Base-by-base conservation (phyloP, 129 eudicot genomes). In the Glebionis coronaria region DNA sequence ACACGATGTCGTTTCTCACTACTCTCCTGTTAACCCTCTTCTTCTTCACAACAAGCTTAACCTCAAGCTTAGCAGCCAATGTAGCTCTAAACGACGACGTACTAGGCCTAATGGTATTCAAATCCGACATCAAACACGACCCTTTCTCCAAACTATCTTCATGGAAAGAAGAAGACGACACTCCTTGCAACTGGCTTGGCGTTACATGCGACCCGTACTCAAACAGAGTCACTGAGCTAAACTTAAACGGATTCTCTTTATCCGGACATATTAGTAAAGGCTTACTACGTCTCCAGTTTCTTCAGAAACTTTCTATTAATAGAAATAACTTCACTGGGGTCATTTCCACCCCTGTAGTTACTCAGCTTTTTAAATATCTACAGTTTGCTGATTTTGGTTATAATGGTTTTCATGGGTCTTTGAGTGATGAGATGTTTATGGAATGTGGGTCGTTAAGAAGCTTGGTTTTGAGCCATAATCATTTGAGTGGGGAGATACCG, bases 81-180 rank as follows among this genome's bases (percentile, higher is more conserved):
- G 76, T 87, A n/a, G 90, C 83, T 18, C 80, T 93, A 19, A 88
- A 87, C 80, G 98, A 93, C 77, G 98, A 93, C 78, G 88, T 93
- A 60, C 73, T 93, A 77, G 98, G 95, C 54, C 64, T 93, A 27
- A 86, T 88, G 25, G 98, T 88, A 38, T 82, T 93, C 47, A 93
- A 88, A 74, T 84, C 96, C 2, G 92, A 82, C 16, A 72, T 93
- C 1, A 35, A 35, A 2, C 62, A 42, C 5, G 98, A 93, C 89
- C 97, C 98, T 11, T 76, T 58, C 12, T 69, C 77, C 23, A 78
- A 73, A 9, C 91, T 93, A 49, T 19, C 81, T n/a, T 84, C 95
- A 16, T 93, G 98, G 98, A 89, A 52, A 20, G 98, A 93, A 66
- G 94, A 85, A 71, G 98, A 86, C 54, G 72, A 78, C 67, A 68